These are phyloP conservation scores for Xylariaceae sp. DNA, from an alignment of 2,329 filamentous ascomycete species.

Conservation along the genomic window DNA sequence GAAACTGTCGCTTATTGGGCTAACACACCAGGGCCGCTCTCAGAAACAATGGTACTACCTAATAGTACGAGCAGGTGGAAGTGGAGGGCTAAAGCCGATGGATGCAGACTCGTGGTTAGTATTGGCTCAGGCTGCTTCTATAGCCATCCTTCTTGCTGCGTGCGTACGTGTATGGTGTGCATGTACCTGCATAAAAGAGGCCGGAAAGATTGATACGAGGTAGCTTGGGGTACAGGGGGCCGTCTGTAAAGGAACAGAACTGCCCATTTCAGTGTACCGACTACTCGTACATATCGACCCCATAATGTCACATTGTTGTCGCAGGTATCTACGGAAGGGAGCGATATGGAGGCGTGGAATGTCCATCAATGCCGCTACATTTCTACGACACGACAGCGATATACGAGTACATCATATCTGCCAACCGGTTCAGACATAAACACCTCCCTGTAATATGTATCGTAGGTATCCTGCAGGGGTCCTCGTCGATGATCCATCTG, in stretches of 20 bases:
- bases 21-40: neutral
- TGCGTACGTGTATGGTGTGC: neutral
- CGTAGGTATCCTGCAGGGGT: slow-evolving; percentile 1
- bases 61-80: neutral
- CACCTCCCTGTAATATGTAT: neutral
- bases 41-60: neutral
- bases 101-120: neutral
- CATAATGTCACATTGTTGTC: neutral
- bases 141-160: neutral
- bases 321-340: too few species aligned
- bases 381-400: neutral
- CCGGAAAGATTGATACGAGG: neutral
- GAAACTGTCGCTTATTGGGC: neutral
- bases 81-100: neutral
- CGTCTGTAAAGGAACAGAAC: neutral
- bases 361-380: neutral
- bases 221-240: neutral
- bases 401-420: neutral
- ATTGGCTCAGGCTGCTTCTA: neutral
- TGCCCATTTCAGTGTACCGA: neutral
- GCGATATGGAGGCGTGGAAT: neutral
- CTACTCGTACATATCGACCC: neutral
- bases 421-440: neutral
- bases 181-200: neutral
- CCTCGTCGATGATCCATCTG: neutral